Evolutionary conservation across 495 filamentous ascomycete species (phyloP).

Genomic region (Parathielavia appendiculata): DNA sequence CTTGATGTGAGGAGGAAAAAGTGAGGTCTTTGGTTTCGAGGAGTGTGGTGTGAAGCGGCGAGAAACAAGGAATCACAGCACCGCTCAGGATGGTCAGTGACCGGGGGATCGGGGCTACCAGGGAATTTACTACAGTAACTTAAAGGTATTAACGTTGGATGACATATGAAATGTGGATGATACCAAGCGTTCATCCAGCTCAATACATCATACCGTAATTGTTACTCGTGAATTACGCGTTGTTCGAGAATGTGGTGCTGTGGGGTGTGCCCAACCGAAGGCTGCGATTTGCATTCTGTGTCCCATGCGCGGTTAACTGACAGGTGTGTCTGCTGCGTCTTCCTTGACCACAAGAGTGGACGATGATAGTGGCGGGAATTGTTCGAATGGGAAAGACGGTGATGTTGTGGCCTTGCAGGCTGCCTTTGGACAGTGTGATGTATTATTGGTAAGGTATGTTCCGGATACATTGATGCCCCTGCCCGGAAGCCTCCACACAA

Average conservation of each 20-base stretch:
- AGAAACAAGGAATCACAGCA: conserved; percentile 15
- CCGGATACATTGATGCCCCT: no score
- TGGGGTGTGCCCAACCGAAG: neutral
- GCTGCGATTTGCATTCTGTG: conserved; percentile 10
- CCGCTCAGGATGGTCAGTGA: conserved; percentile 12
- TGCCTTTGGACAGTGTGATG: no score
- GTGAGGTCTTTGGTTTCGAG: conserved; percentile 14
- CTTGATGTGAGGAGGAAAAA: conserved; percentile 14
- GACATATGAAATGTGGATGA: no score
- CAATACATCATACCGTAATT: no score
- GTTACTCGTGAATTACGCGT: no score
- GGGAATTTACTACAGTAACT: no score
- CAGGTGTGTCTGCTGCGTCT: neutral
- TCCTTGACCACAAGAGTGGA: neutral
- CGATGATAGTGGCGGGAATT: conserved; percentile 4
- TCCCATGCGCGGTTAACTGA: no score
- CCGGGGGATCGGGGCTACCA: no score
- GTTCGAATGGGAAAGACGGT: neutral
- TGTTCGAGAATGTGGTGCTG: neutral
- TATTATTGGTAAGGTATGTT: no score
- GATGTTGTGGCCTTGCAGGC: neutral
- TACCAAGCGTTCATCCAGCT: no score
- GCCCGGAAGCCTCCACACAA: no score
- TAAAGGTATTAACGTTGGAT: no score
- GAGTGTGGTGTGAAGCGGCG: conserved; percentile 21